phyloP scores from a whole-genome alignment of 2,329 filamentous ascomycete genomes.

The Gyromitra esculenta region DNA sequence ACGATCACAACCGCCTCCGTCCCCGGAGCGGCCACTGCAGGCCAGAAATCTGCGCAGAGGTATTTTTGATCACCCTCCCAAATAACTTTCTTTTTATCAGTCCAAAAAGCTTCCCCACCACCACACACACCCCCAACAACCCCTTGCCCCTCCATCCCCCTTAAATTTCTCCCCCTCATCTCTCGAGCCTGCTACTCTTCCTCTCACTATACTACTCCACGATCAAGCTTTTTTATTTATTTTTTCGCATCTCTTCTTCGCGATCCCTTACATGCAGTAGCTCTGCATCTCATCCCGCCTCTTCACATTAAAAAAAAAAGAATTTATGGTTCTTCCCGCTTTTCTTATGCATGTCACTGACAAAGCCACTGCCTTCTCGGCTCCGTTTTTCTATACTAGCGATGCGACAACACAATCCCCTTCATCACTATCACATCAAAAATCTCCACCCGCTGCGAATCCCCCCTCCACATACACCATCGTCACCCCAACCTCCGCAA shows the following conservation, averaged over 20 bases:
- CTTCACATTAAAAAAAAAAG: constrained; percentile 21
- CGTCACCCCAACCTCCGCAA: constrained; percentile 57
- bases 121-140: constrained; percentile 10
- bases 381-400: constrained; percentile 46
- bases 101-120: constrained; percentile 10
- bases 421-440: constrained; percentile 44
- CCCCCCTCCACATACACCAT: constrained; percentile 23
- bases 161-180: constrained; percentile 36
- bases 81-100: constrained; percentile 58
- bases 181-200: constrained; percentile 13
- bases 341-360: constrained; percentile 49
- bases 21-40: constrained; percentile 57
- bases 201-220: constrained; percentile 21
- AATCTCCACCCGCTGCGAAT: constrained; percentile 24
- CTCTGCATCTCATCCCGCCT: constrained; percentile 42
- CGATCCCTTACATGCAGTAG: constrained; percentile 38
- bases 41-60: constrained; percentile 58
- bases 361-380: constrained; percentile 48
- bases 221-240: constrained; percentile 20
- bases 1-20: constrained; percentile 45
- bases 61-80: constrained; percentile 58
- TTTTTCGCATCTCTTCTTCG: constrained; percentile 23
- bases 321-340: constrained; percentile 45
- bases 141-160: constrained; percentile 7
- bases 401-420: constrained; percentile 49